phyloP scores from a whole-genome alignment of 2,329 filamentous ascomycete species.

The Neocucurbitaria cava region DNA sequence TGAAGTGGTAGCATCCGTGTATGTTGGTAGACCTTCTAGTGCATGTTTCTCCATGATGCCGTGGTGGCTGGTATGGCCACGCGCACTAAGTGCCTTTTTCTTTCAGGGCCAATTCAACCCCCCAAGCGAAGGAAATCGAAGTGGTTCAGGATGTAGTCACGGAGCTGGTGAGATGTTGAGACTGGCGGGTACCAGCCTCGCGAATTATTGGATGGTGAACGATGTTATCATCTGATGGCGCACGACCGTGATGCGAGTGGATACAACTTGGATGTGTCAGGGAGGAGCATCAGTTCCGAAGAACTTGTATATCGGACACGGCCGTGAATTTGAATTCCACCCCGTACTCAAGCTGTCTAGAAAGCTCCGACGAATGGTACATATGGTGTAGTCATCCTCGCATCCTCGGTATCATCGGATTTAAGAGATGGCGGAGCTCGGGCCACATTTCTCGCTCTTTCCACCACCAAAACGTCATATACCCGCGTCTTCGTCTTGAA shows the following conservation, averaged over 20 bases:
- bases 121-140: too few species aligned
- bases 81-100: too few species aligned
- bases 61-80: too few species aligned
- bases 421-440: slow-evolving; percentile 20
- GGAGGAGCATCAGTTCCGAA: too few species aligned
- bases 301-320: too few species aligned
- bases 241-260: background rate
- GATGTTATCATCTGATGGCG: background rate
- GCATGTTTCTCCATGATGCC: background rate
- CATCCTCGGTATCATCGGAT: background rate
- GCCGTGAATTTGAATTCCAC: too few species aligned
- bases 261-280: too few species aligned
- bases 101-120: too few species aligned
- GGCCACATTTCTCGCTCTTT: slow-evolving; percentile 28
- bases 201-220: background rate
- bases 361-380: background rate
- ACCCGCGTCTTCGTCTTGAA: slow-evolving; percentile 12
- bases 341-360: too few species aligned
- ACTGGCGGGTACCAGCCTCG: background rate
- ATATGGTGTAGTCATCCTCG: background rate
- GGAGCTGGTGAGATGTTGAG: background rate
- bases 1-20: slow-evolving; percentile 26
- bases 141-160: background rate
- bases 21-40: slow-evolving; percentile 29
- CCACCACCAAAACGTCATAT: slow-evolving; percentile 24